Evolutionary conservation across 192 early-diverging fungal species (phyloP).

Genomic region (Backusella luteola): DNA sequence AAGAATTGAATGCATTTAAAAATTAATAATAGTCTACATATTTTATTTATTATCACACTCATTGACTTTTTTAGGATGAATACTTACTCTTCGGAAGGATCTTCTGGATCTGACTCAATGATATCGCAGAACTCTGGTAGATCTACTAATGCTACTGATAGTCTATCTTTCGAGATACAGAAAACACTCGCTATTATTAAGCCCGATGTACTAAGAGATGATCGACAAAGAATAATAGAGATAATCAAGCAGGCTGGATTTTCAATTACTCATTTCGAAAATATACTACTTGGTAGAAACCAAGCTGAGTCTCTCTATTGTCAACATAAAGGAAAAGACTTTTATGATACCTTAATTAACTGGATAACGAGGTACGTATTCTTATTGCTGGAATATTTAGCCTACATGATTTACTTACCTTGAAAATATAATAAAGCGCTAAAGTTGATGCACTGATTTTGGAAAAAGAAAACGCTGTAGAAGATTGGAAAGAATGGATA

Average conservation of each 20-base stretch:
- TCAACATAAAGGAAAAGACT: not conserved
- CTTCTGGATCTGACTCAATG: not conserved
- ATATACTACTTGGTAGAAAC: not conserved
- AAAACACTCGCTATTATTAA: not conserved
- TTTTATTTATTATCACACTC: not conserved
- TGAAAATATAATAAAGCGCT: not conserved
- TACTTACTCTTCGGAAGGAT: not conserved
- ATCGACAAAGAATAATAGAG: not conserved
- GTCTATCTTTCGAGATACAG: not conserved
- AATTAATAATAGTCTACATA: not conserved
- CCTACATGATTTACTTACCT: not conserved
- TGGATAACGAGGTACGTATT: not conserved
- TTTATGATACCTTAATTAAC: not conserved
- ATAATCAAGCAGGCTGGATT: not conserved
- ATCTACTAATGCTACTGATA: not conserved
- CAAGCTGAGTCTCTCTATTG: not conserved
- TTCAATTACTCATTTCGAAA: not conserved
- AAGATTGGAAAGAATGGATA: not conserved
- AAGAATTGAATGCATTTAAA: no score
- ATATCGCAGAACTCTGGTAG: not conserved
- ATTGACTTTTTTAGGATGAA: not conserved
- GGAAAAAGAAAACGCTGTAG: slow-evolving; percentile 1
- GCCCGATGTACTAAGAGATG: not conserved
- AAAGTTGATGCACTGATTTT: not conserved
- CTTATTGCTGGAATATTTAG: not conserved